Evolutionary conservation across 2,329 filamentous ascomycete species (phyloP).

Genomic region (Cytospora piceicola): DNA sequence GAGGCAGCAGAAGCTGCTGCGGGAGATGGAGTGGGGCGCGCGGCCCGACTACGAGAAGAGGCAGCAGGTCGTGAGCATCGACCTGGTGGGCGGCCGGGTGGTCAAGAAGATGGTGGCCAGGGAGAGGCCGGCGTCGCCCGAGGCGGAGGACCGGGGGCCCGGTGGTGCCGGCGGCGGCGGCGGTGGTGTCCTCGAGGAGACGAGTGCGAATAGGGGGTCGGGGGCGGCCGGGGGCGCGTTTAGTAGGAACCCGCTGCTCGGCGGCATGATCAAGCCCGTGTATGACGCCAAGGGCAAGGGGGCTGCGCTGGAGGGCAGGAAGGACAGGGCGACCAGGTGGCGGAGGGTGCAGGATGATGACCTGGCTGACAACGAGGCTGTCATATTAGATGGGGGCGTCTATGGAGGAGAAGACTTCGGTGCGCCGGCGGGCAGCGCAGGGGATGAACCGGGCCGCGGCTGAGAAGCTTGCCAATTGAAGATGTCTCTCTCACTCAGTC

Average conservation of each 20-base stretch:
- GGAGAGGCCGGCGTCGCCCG: slow-evolving; percentile 61
- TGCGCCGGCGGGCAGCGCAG: slow-evolving; percentile 25
- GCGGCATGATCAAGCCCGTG: slow-evolving; percentile 67
- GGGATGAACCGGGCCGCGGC: slow-evolving; percentile 48
- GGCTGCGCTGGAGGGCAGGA: slow-evolving; percentile 46
- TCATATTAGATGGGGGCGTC: slow-evolving; percentile 62
- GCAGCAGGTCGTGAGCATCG: slow-evolving; percentile 81
- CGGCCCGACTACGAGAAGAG: slow-evolving; percentile 88
- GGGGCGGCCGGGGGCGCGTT: slow-evolving; percentile 60
- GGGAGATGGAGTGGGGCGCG: slow-evolving; percentile 86
- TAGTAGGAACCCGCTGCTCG: slow-evolving; percentile 69
- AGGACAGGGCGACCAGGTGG: slow-evolving; percentile 54
- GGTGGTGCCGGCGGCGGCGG: slow-evolving; percentile 35
- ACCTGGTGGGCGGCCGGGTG: slow-evolving; percentile 77
- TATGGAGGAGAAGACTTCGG: slow-evolving; percentile 44
- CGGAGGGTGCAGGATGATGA: slow-evolving; percentile 66
- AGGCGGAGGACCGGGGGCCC: slow-evolving; percentile 44
- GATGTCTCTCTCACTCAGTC: neutral
- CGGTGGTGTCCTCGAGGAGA: slow-evolving; percentile 42
- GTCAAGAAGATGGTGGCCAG: slow-evolving; percentile 71
- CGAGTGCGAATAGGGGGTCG: slow-evolving; percentile 40
- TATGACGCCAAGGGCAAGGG: slow-evolving; percentile 60
- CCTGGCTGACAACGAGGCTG: slow-evolving; percentile 58
- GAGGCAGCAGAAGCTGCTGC: slow-evolving; percentile 78
- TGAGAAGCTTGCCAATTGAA: slow-evolving; percentile 29